These are phyloP conservation scores for Poa annua DNA, from an alignment of 176 grass and related monocot genomes.

Conservation along the genomic window DNA sequence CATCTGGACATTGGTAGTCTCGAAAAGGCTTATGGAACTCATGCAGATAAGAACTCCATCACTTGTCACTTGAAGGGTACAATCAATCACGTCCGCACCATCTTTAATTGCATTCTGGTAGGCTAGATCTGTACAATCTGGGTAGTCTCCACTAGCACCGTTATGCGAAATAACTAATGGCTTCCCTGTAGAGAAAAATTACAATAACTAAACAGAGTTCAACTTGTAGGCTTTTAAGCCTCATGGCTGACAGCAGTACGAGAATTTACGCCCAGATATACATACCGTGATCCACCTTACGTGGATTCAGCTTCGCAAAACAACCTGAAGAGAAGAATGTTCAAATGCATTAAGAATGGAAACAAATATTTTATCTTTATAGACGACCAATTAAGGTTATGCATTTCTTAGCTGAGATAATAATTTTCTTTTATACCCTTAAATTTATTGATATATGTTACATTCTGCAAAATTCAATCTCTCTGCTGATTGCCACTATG, in stretches of 20 bases:
- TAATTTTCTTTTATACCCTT: not conserved
- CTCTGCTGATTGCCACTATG: not conserved
- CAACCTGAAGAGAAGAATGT: conserved; percentile 72
- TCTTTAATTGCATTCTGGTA: conserved; percentile 64
- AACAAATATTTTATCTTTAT: not conserved
- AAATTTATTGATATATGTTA: not conserved
- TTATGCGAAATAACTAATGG: conserved; percentile 82
- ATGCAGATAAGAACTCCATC: conserved; percentile 78
- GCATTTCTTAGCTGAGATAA: not conserved
- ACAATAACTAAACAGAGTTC: conserved; percentile 9
- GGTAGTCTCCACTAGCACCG: conserved; percentile 81
- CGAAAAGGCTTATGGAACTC: conserved; percentile 69
- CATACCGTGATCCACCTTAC: conserved; percentile 67
- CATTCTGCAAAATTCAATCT: not conserved
- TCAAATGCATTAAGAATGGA: conserved; percentile 29
- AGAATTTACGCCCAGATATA: conserved; percentile 38
- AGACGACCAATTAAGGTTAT: conserved; percentile 6
- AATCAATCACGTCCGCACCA: conserved; percentile 91
- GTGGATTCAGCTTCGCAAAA: conserved; percentile 58
- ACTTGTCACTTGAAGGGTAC: conserved; percentile 71
- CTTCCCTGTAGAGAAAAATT: conserved; percentile 46
- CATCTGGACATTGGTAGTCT: conserved; percentile 52
- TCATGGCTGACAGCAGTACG: not conserved
- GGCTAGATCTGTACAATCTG: conserved; percentile 80
- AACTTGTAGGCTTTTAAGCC: conserved; percentile 11